Evolutionary conservation across 2,329 filamentous ascomycete genomes (phyloP), one percentile per base, ranked within the genome.

Genomic region (Exophiala bonariae): DNA sequence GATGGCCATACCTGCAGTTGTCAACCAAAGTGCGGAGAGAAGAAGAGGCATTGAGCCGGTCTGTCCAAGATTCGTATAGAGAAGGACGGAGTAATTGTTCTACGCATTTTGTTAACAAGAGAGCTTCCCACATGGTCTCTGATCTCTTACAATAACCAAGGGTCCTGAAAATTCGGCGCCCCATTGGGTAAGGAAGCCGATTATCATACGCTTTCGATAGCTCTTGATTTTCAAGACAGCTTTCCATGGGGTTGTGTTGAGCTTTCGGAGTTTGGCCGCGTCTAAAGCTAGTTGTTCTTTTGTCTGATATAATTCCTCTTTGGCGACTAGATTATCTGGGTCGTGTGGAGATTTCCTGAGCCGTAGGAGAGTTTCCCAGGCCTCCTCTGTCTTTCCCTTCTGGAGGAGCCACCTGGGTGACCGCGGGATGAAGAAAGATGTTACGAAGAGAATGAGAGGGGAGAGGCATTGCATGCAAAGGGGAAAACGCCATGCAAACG

Each of bases 161-260:
- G 74, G 73, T 0, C 75, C 75, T n/a, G 69, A 73, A 56, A 77
- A 78, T 43, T 78, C 74, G 2, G 75, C 74, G 17, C 74, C 75
- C 73, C 74, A 78, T 53, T 77, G 75, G 0, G 74, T 78, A 28
- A 78, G 60, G 50, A 78, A 78, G 0, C 74, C 74, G 33, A 78
- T 74, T 1, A 69, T 64, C 72, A 78, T 75, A 1, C 76, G 64
- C 62, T 75, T 78, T 14, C 75, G 64, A 50, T 76, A 76, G 7
- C 72, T 73, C 48, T 66, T 68, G 57, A 73, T 76, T 56, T 67
- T 70, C 17, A 74, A n/a, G 0, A 75, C 65, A 0, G 73, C 73
- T 30, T 59, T 69, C 72, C 72, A 76, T 0, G 70, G 66, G 1
- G 59, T 69, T n/a, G 65, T 61, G 0, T 69, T 68, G 6, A 68